phyloP scores from a whole-genome alignment of 2,329 filamentous ascomycete species.

The Cercospora citrullina region DNA sequence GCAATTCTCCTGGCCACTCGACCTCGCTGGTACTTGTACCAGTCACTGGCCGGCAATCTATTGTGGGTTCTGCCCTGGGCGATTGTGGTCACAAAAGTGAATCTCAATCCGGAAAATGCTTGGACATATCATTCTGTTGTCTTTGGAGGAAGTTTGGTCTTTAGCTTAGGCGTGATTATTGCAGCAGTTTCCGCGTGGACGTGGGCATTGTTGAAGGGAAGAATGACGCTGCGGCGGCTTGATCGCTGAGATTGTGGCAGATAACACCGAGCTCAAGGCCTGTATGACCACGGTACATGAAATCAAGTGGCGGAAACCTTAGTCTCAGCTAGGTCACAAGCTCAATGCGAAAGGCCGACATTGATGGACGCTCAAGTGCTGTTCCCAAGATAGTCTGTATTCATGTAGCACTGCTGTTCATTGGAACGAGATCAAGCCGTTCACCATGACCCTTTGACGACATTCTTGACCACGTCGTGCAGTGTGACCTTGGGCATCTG shows the following conservation, averaged over 20 bases:
- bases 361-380: not conserved
- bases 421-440: not conserved
- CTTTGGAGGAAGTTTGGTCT: constrained; percentile 68
- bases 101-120: constrained; percentile 55
- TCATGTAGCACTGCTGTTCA: not conserved
- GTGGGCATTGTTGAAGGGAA: constrained; percentile 52
- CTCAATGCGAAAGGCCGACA: not conserved
- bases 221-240: constrained; percentile 31
- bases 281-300: not conserved
- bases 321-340: not conserved
- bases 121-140: constrained; percentile 68
- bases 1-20: constrained; percentile 64
- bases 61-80: constrained; percentile 71
- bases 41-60: constrained; percentile 66
- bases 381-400: not conserved
- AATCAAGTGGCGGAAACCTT: not conserved
- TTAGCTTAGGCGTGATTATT: constrained; percentile 61
- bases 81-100: constrained; percentile 57
- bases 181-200: constrained; percentile 55
- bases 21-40: constrained; percentile 67
- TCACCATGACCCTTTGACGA: not conserved
- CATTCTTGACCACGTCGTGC: constrained; percentile 10
- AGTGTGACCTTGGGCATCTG: constrained; percentile 18
- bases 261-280: not conserved
- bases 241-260: not conserved